Base-by-base conservation (phyloP, 1,284 basidiomycete genomes). In the Limonomyces culmigenus region DNA sequence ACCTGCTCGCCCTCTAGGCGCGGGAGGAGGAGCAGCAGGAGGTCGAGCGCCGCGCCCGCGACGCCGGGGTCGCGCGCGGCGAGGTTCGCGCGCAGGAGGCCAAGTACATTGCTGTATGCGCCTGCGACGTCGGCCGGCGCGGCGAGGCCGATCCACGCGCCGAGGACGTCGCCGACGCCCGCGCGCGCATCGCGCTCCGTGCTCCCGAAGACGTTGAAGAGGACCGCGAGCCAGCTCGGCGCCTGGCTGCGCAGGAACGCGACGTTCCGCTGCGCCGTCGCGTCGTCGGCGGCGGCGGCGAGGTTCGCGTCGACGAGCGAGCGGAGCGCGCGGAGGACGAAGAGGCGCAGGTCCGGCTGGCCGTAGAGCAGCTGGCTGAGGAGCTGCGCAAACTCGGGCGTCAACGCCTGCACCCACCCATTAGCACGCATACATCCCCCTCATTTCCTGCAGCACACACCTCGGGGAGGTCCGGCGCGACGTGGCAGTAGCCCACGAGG, bases 171-270 rank as follows among this genome's bases (percentile, higher is more conserved):
- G 27, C 88, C 85, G 14, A 97, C 74, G 56, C 76, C 69, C 3
- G 75, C 77, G 33, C 88, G 71, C 32, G 67, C 70, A 43, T 93
- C 87, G 32, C 74, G 65, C 3, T 70, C 71, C 16, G 85, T 72
- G 47, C 74, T 89, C 41, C 81, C 71, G 54, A 96, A 97, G n/a
- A 99, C 79, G 51, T 99, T 97, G 64, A 97, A 93, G 32, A 96
- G 65, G 3, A 97, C 87, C 0, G 88, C 80, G 18, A 97, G 70
- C 76, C 95, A 92, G 49, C 87, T 93, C 50, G 89, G 84, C 0
- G 77, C 79, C 48, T 96, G 78, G 0, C 65, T 64, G 34, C 71
- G 74, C 39, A 98, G 63, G 52, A 86, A 81, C 2, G 53, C 62
- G 17, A 96, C 47, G 48, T 92, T 92, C 34, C 60, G 62, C 25